Evolutionary conservation across 805 yeast genomes (phyloP).

Genomic region (Starmerella bombi): DNA sequence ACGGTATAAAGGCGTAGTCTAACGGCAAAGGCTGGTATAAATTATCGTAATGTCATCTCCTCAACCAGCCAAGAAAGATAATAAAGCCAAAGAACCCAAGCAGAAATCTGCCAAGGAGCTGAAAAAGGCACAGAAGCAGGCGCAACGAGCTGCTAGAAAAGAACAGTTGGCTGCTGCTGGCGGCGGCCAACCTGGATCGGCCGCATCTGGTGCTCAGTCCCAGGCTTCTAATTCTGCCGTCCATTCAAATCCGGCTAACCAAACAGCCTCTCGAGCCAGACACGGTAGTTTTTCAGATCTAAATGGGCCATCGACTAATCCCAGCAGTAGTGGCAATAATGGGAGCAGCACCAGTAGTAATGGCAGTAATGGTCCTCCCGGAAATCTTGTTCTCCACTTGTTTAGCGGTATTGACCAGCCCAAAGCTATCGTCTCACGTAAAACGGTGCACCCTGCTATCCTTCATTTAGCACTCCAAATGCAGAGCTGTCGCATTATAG

Average conservation of each 20-base stretch:
- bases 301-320: too few species aligned
- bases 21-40: too few species aligned
- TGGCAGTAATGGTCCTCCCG: conserved; percentile 11
- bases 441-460: conserved; percentile 77
- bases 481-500: conserved; percentile 75
- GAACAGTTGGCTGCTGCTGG: conserved; percentile 38
- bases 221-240: background rate
- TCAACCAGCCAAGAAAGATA: background rate
- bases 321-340: background rate
- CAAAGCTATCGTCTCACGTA: conserved; percentile 34
- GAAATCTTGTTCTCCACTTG: conserved; percentile 33
- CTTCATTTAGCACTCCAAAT: conserved; percentile 64
- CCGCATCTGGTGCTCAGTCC: background rate
- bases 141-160: conserved; percentile 80
- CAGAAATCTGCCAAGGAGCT: conserved; percentile 47
- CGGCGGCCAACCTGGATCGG: conserved; percentile 24
- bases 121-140: conserved; percentile 82
- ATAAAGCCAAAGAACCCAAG: background rate
- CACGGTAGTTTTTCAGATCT: too few species aligned
- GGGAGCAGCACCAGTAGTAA: background rate
- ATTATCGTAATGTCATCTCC: background rate
- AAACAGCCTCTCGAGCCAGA: too few species aligned
- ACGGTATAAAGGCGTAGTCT: too few species aligned
- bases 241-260: background rate
- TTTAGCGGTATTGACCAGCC: conserved; percentile 31